A percentile compares a stretch with the other conserved stretches of the same genome.
Conservation (phyloP, 306 rosid genomes). For the Cyclanthera cordifolia region DNA sequence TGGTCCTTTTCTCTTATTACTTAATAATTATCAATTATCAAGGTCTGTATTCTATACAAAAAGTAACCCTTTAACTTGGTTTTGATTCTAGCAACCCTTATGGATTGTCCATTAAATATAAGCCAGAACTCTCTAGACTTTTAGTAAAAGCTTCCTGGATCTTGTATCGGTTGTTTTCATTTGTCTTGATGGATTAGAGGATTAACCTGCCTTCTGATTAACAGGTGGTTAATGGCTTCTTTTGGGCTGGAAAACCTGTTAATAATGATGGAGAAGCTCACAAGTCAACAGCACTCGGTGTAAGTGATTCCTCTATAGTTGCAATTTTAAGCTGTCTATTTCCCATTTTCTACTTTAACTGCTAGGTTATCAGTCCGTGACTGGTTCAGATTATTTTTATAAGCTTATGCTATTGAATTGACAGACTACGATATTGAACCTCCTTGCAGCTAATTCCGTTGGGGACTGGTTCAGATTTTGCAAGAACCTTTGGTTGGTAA, state of each 20-base stretch:
- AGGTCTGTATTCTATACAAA: not conserved
- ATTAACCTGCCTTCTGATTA: conserved; percentile 13
- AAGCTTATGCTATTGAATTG: conserved; percentile 13
- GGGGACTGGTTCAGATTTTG: conserved; percentile 94
- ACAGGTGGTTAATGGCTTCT: conserved; percentile 97
- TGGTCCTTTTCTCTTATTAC: not conserved
- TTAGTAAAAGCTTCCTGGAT: not conserved
- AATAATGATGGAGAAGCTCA: conserved; percentile 43
- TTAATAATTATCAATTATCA: not conserved
- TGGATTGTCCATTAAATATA: not conserved
- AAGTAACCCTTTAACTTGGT: not conserved
- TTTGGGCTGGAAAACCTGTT: conserved; percentile 82
- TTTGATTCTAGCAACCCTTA: not conserved
- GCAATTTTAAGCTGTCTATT: conserved; percentile 7
- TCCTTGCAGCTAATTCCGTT: conserved; percentile 78
- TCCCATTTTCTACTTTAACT: not conserved
- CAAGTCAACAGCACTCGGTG: conserved; percentile 86
- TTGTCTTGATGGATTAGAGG: not conserved
- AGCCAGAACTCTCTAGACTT: not conserved
- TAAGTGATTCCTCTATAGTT: conserved; percentile 34
- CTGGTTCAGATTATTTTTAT: not conserved
- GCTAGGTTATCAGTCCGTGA: not conserved
- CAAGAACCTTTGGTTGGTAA: conserved; percentile 81
- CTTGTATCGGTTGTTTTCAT: not conserved
- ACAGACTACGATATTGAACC: conserved; percentile 12